Percentiles rank a stretch among this genome's conserved stretches.
phyloP scores from a whole-genome alignment of 257 asterid genomes.

The Nicotiana undulata region DNA sequence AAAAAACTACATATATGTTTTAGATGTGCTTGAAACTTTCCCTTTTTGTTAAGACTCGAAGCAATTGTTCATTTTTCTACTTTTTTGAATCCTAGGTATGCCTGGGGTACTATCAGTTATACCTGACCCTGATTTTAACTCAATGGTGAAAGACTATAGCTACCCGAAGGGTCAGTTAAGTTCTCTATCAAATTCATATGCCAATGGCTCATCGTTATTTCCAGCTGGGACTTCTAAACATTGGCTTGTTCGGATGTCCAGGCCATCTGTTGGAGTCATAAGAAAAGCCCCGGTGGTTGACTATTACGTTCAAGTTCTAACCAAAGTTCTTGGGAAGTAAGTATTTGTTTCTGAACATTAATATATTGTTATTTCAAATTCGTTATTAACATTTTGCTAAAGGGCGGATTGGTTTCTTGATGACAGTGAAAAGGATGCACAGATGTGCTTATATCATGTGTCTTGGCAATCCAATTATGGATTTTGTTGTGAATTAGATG shows the following conservation, averaged over 20 bases:
- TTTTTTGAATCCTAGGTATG: slow-evolving; percentile 35
- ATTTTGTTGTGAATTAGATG: slow-evolving; percentile 86
- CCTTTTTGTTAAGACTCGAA: background rate
- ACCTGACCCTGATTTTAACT: slow-evolving; percentile 61
- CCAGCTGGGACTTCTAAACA: slow-evolving; percentile 50
- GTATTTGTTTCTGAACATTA: slow-evolving; percentile 16
- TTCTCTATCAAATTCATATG: slow-evolving; percentile 19
- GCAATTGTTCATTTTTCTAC: background rate
- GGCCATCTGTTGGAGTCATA: slow-evolving; percentile 57
- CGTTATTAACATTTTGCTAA: slow-evolving; percentile 2
- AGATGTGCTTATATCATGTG: slow-evolving; percentile 83
- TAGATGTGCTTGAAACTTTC: background rate
- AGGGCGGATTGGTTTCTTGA: slow-evolving; percentile 12
- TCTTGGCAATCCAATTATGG: slow-evolving; percentile 72
- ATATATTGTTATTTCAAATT: background rate
- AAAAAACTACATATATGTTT: background rate
- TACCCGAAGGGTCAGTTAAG: slow-evolving; percentile 20
- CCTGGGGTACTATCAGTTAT: slow-evolving; percentile 56
- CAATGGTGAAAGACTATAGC: slow-evolving; percentile 46
- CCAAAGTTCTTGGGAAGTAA: slow-evolving; percentile 76
- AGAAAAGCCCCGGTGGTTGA: slow-evolving; percentile 67
- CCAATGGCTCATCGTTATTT: slow-evolving; percentile 38
- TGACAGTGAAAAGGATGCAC: slow-evolving; percentile 76
- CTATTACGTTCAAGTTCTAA: slow-evolving; percentile 63
- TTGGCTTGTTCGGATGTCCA: slow-evolving; percentile 70